Base-by-base conservation (phyloP, 306 rosid species). In the Begonia loranthoides region DNA sequence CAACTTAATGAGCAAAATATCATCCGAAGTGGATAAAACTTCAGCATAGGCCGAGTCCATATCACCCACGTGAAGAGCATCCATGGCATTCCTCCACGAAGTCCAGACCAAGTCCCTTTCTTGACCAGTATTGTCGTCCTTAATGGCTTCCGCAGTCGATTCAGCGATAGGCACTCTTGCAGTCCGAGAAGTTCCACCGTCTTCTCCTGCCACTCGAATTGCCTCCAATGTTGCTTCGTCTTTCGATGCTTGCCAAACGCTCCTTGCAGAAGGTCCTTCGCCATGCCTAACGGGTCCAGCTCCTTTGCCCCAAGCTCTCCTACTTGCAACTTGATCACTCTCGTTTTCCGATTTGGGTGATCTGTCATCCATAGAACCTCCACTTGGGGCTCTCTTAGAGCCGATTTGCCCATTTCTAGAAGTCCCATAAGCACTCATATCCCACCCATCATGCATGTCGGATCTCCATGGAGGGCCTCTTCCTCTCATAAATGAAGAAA, bases 141-240 rank as follows among this genome's bases (percentile, higher is more conserved):
- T 73, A 67, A 85, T 3, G 51, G 97, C 94, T 72, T 90, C 97
- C 9, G 83, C 84, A 15, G 76, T 72, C 79, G 80, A 43, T 76
- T 90, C 97, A 5, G 94, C 95, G n/a, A 82, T 70, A 12, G 87
- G 83, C 45, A 71, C 94, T 60, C 89, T 90, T 55, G 85, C 59
- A 47, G 84, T 67, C 60, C 83, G 73, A 63, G 97, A 76, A 47
- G 82, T 66, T 61, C 81, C 95, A 48, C 72, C 76, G 73, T 90
- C 97, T 45, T 90, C 97, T 17, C 97, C 97, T 44, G 92, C 95
- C 40, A 85, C 88, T 43, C 95, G 74, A 69, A 90, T 90, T 52
- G 97, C 97, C 78, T 82, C 94, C 68, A 90, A 69, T 51, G 97
- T 86, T 54, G 97, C 97, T 79, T 90, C 97, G 51, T 90, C 97